These are phyloP conservation scores for Malassezia equina DNA, from an alignment of 1,284 basidiomycete genomes.

Conservation along the genomic window DNA sequence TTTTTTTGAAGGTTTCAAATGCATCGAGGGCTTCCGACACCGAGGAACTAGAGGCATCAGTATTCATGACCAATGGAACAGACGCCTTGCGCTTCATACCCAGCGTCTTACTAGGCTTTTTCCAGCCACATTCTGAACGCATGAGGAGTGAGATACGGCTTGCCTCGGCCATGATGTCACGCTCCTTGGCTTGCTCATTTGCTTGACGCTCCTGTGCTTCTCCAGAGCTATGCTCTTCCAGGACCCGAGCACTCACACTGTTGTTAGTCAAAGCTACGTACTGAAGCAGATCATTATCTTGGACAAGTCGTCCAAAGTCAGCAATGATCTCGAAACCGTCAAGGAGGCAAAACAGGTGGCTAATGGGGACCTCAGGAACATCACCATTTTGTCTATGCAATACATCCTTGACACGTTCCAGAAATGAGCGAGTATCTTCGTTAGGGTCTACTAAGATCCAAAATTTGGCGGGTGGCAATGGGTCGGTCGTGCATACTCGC, in stretches of 20 bases:
- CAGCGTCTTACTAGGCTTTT: background rate
- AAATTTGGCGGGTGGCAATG: slow-evolving; percentile 22
- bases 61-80: background rate
- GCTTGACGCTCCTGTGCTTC: background rate
- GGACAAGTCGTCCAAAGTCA: slow-evolving; percentile 16
- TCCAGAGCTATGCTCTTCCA: background rate
- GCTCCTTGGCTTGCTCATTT: background rate
- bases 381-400: slow-evolving; percentile 1
- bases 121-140: slow-evolving; percentile 1
- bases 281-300: slow-evolving; percentile 23
- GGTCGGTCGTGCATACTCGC: slow-evolving; percentile 18
- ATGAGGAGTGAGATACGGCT: slow-evolving; percentile 8
- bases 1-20: background rate
- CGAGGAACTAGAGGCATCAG: background rate
- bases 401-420: slow-evolving; percentile 12
- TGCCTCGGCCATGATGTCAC: slow-evolving; percentile 11
- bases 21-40: background rate
- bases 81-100: background rate
- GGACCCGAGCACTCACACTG: background rate
- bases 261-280: slow-evolving; percentile 1
- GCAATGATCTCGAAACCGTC: slow-evolving; percentile 4
- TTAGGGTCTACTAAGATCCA: slow-evolving; percentile 18
- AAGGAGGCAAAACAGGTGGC: background rate
- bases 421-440: slow-evolving; percentile 12
- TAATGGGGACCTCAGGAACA: background rate